A percentile compares a stretch with the other conserved stretches of the same genome.
phyloP scores from a whole-genome alignment of 2,329 filamentous ascomycete species.

The Neofusicoccum sp. region DNA sequence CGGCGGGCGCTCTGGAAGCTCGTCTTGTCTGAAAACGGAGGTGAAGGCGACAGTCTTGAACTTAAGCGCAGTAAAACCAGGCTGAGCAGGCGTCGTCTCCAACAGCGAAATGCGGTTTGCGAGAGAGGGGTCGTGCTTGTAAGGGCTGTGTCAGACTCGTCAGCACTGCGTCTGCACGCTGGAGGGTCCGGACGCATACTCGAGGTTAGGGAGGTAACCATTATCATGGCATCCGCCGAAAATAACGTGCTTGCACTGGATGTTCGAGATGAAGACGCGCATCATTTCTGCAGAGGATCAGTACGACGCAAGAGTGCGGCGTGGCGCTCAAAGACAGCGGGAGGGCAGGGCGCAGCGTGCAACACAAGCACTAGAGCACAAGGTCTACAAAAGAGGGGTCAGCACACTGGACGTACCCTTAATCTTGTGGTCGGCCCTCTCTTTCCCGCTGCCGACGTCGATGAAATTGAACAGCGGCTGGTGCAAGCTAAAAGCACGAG shows the following conservation, averaged over 20 bases:
- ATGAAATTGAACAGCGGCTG: constrained; percentile 49
- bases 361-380: neutral
- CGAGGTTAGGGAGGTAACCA: constrained; percentile 46
- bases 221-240: constrained; percentile 50
- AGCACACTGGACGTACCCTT: constrained; percentile 31
- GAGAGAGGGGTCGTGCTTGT: constrained; percentile 40
- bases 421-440: constrained; percentile 49
- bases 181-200: constrained; percentile 21
- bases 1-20: constrained; percentile 35
- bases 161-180: neutral
- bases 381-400: neutral
- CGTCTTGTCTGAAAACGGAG: constrained; percentile 41
- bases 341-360: neutral
- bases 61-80: constrained; percentile 43
- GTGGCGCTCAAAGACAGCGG: neutral
- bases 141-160: constrained; percentile 26
- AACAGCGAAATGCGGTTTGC: constrained; percentile 45
- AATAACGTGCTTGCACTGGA: constrained; percentile 48
- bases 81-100: constrained; percentile 42
- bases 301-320: neutral
- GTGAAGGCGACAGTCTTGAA: constrained; percentile 41
- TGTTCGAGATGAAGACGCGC: constrained; percentile 45
- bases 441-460: constrained; percentile 48
- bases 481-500: constrained; percentile 44
- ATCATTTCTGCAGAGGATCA: constrained; percentile 39